Base-by-base conservation (phyloP, 306 rosid genomes). In the Lotus japonicus region DNA sequence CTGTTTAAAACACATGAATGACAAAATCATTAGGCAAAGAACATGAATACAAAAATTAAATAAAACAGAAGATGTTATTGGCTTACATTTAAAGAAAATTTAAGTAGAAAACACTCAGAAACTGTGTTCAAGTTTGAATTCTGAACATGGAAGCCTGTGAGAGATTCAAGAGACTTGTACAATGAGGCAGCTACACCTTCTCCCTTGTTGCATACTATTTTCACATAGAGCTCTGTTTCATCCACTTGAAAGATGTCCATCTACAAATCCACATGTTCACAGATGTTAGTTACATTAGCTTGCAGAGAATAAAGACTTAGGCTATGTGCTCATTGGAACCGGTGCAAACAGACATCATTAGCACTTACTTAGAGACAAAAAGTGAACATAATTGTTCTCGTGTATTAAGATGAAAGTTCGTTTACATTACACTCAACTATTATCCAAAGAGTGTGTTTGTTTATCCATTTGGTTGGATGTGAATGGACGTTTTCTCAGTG, bases 181-280 rank as follows among this genome's bases (percentile, higher is more conserved):
- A 88, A 75, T 54, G 89, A 77, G 43, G 80, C 63, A 31, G 94
- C 85, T 38, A 86, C 87, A 4, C 83, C 85, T 70, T 70, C 79
- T 69, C 88, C 88, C 58, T 71, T 83, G n/a, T 79, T 76, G 81
- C 89, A 69, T 15, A 76, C 84, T 26, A 86, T 56, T 77, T 84
- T 88, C 64, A 85, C 85, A 72, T 85, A 80, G 79, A 88, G 86
- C 50, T 76, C 91, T 66, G 65, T 91, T 77, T 83, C 96, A 79
- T 85, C 88, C 62, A 88, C 94, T 84, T 91, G 94, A 64, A 81
- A 82, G 81, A 82, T 77, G 23, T 86, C 88, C 81, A 91, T 85
- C 97, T 88, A 45, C 68, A 78, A 31, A 60, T 3, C 10, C 83
- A 71, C 9, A 18, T 28, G 33, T 31, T 5, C 36, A 31, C 36